These are phyloP conservation scores for Eragrostis curvula DNA, from an alignment of 176 grass and related monocot genomes.

Conservation along the genomic window DNA sequence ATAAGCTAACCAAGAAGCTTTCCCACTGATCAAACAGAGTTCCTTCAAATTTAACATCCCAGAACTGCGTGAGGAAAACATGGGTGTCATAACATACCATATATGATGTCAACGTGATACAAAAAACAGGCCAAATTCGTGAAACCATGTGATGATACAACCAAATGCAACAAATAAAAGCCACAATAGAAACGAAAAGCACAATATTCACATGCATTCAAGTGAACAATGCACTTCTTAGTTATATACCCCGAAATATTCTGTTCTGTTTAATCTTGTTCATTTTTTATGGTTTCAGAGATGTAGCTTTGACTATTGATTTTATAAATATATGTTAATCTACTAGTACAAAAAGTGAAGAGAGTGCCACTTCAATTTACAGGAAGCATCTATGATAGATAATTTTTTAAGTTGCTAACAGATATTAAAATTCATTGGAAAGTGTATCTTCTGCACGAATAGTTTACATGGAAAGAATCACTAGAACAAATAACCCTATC, in stretches of 20 bases:
- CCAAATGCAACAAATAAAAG: not conserved
- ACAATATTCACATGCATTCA: not conserved
- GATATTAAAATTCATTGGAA: not conserved
- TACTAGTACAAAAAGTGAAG: not conserved
- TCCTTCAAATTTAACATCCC: conserved; percentile 94
- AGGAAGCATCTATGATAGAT: not conserved
- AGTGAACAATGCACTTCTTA: not conserved
- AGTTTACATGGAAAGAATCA: not conserved
- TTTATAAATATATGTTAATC: not conserved
- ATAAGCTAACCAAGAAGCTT: conserved; percentile 92
- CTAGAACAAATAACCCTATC: not conserved
- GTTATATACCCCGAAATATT: not conserved
- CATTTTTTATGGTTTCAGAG: not conserved
- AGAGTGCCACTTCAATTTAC: not conserved
- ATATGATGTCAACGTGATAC: not conserved
- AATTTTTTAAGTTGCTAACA: not conserved
- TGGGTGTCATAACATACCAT: not conserved
- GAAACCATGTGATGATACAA: not conserved
- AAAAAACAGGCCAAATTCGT: not conserved
- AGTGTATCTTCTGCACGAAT: not conserved
- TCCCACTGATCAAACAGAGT: conserved; percentile 86
- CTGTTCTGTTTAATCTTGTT: not conserved
- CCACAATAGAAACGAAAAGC: not conserved
- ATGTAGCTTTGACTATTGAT: not conserved
- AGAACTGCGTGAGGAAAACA: conserved; percentile 63